phyloP scores from a whole-genome alignment of 371 early-diverging fungal species.

The Rhizopus microsporus region DNA sequence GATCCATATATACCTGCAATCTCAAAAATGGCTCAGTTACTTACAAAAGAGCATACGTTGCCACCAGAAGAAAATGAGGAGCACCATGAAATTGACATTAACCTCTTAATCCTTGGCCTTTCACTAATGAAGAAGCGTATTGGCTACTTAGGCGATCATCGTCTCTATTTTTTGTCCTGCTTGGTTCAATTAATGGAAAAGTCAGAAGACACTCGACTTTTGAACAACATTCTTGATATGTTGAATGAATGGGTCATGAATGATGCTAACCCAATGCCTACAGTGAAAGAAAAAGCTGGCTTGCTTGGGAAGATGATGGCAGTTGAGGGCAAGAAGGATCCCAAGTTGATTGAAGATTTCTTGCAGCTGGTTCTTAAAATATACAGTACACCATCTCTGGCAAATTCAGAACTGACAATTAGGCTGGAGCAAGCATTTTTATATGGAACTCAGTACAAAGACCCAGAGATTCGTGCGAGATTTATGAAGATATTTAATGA shows the following conservation, averaged over 20 bases:
- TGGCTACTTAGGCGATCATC: slow-evolving; percentile 83
- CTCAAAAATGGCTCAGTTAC: slow-evolving; percentile 78
- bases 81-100: slow-evolving; percentile 58
- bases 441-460: slow-evolving; percentile 78
- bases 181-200: slow-evolving; percentile 86
- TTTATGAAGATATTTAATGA: slow-evolving; percentile 84
- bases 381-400: slow-evolving; percentile 78
- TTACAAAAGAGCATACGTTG: slow-evolving; percentile 78
- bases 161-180: slow-evolving; percentile 80
- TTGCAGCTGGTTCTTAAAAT: slow-evolving; percentile 85
- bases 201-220: slow-evolving; percentile 69
- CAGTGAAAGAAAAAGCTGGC: slow-evolving; percentile 93
- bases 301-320: slow-evolving; percentile 89
- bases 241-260: slow-evolving; percentile 85
- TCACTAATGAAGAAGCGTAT: slow-evolving; percentile 78
- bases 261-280: slow-evolving; percentile 85
- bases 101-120: slow-evolving; percentile 68
- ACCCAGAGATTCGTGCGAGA: slow-evolving; percentile 75
- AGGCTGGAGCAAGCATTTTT: slow-evolving; percentile 93
- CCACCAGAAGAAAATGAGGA: slow-evolving; percentile 28
- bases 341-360: slow-evolving; percentile 75
- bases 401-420: slow-evolving; percentile 88
- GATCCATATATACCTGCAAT: slow-evolving; percentile 81
- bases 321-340: slow-evolving; percentile 69
- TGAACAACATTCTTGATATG: slow-evolving; percentile 78